Conservation (phyloP, 2,329 filamentous ascomycete species). For the Mariannaea sp. region DNA sequence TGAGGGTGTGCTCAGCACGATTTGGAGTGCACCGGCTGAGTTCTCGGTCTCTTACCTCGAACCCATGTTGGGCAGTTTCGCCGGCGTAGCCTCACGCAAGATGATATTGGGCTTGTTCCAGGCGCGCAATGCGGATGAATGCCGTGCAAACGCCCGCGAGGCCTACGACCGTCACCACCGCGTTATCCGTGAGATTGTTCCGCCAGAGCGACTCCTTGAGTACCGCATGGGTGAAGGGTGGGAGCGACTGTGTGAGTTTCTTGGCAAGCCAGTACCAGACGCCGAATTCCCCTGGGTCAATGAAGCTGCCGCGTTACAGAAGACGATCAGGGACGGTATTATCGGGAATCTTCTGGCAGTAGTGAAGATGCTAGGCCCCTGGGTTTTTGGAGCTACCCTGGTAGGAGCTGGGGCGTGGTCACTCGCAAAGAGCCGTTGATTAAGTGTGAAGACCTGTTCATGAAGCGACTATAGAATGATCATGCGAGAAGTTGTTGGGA, state of each 20-base stretch:
- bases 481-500: too few species aligned
- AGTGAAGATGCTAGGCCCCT: conserved; percentile 18
- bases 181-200: conserved; percentile 36
- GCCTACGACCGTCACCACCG: conserved; percentile 40
- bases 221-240: conserved; percentile 43
- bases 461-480: too few species aligned
- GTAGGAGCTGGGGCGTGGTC: conserved; percentile 21
- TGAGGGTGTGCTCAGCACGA: conserved; percentile 35
- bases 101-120: conserved; percentile 38
- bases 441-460: background rate
- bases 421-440: background rate
- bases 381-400: conserved; percentile 20
- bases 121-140: conserved; percentile 30
- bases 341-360: conserved; percentile 16
- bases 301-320: conserved; percentile 33
- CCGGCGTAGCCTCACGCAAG: conserved; percentile 34
- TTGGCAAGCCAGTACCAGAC: conserved; percentile 41
- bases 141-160: conserved; percentile 27
- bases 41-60: conserved; percentile 33
- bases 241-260: conserved; percentile 45
- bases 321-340: conserved; percentile 13
- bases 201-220: conserved; percentile 36
- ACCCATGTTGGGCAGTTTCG: conserved; percentile 41
- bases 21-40: conserved; percentile 26
- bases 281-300: conserved; percentile 42